Evolutionary conservation across 495 filamentous ascomycete species (phyloP), one percentile per base, ranked within the genome.

Genomic region (Ramalina intermedia): DNA sequence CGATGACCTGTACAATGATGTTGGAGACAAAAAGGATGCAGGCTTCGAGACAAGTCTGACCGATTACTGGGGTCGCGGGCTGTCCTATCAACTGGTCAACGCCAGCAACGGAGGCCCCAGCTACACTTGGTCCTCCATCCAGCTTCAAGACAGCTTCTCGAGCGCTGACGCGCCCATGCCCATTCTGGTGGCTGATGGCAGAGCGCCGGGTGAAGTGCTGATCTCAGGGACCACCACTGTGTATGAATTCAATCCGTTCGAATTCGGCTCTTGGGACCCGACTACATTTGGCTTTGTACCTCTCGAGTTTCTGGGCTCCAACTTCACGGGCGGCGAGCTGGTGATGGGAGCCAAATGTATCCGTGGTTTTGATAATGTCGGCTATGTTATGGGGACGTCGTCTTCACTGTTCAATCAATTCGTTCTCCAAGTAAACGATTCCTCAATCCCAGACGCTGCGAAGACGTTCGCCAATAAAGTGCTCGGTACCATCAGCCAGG

Each of bases 101-200:
- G 84, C 72, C 24, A 69, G 71, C 13, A 65, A 86, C 52, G 90
- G 91, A 21, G 90, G 87, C 0, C 77, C 83, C 23, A 71, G 69
- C 5, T 86, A 84, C 57, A 96, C 91, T 14, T 96, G 80, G 69
- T 94, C 87, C 18, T 93, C 87, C 35, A 90, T 96, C 58, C 82
- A 82, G 9, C 56, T 75, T 20, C 73, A 74, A 17, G 62, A 75
- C 13, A 66, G 77, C 27, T 95, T 94, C 70, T 60, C 69, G 9
- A 63, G 69, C n/a, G 88, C 71, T n/a, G 63, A 78, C 37, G 76
- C 80, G 29, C 90, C 90, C 6, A 77, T 96, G 70, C 91, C 91
- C 0, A 70, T 96, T 41, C 58, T 95, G 7, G 76, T 96, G 7
- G 74, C 85, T 0, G 84, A 93, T 60, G 80, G 74, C 36, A 78